phyloP scores from a whole-genome alignment of 148 eudicot genomes.

The Gaultheria prostrata region DNA sequence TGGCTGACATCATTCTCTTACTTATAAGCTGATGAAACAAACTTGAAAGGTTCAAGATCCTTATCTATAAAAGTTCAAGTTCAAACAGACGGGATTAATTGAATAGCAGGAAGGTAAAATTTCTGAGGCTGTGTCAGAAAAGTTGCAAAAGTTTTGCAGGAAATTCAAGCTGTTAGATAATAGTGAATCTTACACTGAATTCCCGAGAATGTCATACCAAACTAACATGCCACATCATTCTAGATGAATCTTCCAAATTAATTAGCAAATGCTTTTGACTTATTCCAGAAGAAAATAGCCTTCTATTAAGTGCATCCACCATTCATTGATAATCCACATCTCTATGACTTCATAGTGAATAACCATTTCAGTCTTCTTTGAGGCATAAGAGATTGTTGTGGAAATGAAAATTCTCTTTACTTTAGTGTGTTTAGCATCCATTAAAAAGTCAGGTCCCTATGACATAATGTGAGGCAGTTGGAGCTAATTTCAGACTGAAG shows the following conservation, averaged over 20 bases:
- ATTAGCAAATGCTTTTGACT: neutral
- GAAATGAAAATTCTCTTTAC: too few species aligned
- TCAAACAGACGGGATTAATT: neutral
- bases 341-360: too few species aligned
- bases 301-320: neutral
- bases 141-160: neutral
- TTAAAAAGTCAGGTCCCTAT: too few species aligned
- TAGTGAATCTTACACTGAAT: neutral
- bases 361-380: too few species aligned
- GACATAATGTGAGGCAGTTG: too few species aligned
- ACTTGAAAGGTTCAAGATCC: too few species aligned
- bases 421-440: too few species aligned
- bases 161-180: neutral
- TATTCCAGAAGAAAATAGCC: neutral
- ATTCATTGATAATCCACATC: neutral
- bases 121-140: neutral
- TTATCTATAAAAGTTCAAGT: neutral
- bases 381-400: too few species aligned
- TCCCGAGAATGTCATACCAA: neutral
- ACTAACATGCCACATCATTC: too few species aligned
- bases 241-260: too few species aligned
- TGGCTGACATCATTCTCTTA: neutral
- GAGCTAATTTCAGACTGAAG: too few species aligned
- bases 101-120: neutral
- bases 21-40: neutral